A percentile compares a stretch with the other conserved stretches of the same genome.
These are phyloP conservation scores for Jasminum sambac DNA, from an alignment of 257 asterid genomes.

Conservation along the genomic window DNA sequence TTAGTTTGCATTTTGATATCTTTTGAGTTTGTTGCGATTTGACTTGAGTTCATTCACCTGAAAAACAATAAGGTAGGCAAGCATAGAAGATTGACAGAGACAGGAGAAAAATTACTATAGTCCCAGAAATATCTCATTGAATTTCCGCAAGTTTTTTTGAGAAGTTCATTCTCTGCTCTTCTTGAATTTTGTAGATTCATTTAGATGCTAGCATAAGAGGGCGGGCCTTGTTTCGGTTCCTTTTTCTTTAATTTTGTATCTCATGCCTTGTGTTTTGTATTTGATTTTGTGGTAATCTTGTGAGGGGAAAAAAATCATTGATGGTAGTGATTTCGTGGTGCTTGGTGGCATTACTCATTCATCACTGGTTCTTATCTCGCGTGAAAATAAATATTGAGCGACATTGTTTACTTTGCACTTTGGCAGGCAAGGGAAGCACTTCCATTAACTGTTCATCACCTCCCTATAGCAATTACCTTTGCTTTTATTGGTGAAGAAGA, in stretches of 20 bases:
- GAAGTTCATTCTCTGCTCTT: neutral
- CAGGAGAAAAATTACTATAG: neutral
- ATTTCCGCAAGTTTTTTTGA: neutral
- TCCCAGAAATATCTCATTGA: neutral
- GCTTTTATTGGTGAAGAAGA: conserved; percentile 79
- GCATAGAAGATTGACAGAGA: neutral
- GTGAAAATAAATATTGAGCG: conserved; percentile 16
- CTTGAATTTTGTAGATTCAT: neutral
- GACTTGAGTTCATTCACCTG: neutral
- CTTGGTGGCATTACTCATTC: conserved; percentile 4
- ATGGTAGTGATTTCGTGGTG: neutral
- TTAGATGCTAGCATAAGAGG: neutral
- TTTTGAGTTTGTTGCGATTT: neutral
- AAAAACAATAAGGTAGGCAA: neutral
- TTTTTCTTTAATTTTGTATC: neutral
- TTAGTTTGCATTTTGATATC: neutral
- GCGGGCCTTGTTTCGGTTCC: neutral
- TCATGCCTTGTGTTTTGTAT: neutral
- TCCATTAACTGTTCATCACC: conserved; percentile 91
- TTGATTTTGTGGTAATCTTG: neutral
- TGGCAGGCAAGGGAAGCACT: conserved; percentile 92
- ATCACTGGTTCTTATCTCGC: neutral
- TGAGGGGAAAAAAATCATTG: neutral
- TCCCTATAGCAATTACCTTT: conserved; percentile 89
- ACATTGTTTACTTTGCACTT: conserved; percentile 18